These are phyloP conservation scores for Metarhizium brunneum DNA, from an alignment of 2,329 filamentous ascomycete genomes.

Conservation along the genomic window DNA sequence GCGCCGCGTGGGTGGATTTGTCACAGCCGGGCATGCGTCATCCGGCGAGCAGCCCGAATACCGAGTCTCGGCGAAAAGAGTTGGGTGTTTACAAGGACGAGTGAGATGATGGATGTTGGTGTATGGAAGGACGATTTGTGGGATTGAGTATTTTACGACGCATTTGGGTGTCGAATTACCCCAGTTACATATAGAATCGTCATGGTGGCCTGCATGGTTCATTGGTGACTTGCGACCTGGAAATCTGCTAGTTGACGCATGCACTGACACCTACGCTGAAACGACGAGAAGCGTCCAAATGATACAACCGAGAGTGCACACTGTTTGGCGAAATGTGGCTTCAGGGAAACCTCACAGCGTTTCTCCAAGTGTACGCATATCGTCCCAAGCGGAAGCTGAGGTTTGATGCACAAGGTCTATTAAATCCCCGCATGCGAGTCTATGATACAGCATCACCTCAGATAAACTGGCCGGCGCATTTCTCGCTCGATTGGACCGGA, in stretches of 20 bases:
- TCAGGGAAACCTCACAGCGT: not conserved
- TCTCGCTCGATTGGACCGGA: slow-evolving; percentile 16
- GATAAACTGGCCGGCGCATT: slow-evolving; percentile 8
- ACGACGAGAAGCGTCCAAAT: no score
- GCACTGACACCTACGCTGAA: no score
- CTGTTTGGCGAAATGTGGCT: not conserved
- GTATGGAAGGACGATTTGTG: not conserved
- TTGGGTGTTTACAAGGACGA: not conserved
- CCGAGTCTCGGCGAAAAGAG: not conserved
- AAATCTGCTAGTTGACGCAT: no score
- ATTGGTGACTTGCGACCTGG: no score
- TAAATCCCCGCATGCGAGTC: slow-evolving; percentile 24
- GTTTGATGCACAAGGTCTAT: slow-evolving; percentile 21
- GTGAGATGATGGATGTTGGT: not conserved
- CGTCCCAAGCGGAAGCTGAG: not conserved
- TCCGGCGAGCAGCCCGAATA: not conserved
- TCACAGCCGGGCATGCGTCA: not conserved
- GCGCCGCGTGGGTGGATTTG: slow-evolving; percentile 1
- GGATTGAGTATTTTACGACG: not conserved
- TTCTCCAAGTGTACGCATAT: not conserved
- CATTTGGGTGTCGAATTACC: not conserved
- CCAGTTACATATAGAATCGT: not conserved
- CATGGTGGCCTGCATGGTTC: not conserved
- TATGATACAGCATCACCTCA: slow-evolving; percentile 33
- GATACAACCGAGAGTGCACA: no score